Evolutionary conservation across 805 yeast species (phyloP).

Genomic region (Blastobotrys robertii): DNA sequence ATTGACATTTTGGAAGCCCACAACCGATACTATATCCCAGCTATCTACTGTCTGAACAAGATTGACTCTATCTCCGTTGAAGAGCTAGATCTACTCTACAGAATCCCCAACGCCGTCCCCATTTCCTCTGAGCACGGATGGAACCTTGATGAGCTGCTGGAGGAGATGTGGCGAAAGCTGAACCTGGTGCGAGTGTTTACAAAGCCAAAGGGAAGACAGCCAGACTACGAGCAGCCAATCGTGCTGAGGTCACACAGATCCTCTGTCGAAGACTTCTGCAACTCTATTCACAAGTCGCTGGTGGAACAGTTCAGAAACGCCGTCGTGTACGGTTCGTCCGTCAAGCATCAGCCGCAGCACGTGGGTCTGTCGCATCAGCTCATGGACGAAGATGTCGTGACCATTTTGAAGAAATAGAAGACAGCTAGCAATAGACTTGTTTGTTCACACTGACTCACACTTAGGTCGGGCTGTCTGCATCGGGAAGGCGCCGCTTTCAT

Average conservation of each 20-base stretch:
- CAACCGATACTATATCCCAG: conserved; percentile 90
- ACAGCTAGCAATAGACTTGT: background rate
- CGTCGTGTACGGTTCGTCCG: conserved; percentile 82
- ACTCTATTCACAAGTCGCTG: conserved; percentile 86
- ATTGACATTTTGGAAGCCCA: conserved; percentile 90
- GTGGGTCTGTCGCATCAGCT: conserved; percentile 80
- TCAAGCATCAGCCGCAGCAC: conserved; percentile 95
- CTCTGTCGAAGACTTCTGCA: conserved; percentile 91
- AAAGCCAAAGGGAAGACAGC: conserved; percentile 88
- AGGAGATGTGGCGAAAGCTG: conserved; percentile 90
- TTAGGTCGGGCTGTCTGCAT: too few species aligned
- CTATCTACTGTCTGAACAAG: conserved; percentile 87
- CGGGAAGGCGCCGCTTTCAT: too few species aligned
- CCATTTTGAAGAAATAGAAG: conserved; percentile 63
- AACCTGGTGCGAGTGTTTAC: conserved; percentile 92
- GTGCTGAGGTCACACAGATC: conserved; percentile 76
- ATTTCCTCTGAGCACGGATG: conserved; percentile 93
- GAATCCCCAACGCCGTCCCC: conserved; percentile 96
- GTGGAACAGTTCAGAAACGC: conserved; percentile 93
- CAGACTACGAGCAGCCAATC: conserved; percentile 93
- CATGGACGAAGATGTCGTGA: conserved; percentile 95
- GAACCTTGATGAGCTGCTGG: conserved; percentile 92
- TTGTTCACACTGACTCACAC: too few species aligned
- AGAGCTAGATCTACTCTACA: conserved; percentile 80
- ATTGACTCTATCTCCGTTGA: conserved; percentile 91